phyloP scores from a whole-genome alignment of 2,329 filamentous ascomycete genomes.

The Magnaporthiopsis incrustans region DNA sequence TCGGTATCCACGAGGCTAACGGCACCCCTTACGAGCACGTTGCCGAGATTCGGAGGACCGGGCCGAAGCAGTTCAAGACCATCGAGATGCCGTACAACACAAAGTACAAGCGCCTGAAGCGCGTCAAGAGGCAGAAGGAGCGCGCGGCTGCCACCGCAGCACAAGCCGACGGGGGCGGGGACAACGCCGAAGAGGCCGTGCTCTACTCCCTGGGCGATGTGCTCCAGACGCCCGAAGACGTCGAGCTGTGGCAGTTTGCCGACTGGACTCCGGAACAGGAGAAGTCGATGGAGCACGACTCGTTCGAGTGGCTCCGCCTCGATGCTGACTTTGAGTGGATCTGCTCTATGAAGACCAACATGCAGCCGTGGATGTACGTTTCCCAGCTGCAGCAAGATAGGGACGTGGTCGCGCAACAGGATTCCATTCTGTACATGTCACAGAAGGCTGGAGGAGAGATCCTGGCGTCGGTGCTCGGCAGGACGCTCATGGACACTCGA shows the following conservation, averaged over 20 bases:
- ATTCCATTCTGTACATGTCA: slow-evolving; percentile 68
- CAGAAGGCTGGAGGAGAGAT: slow-evolving; percentile 63
- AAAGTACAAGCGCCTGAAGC: slow-evolving; percentile 95
- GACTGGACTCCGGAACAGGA: slow-evolving; percentile 91
- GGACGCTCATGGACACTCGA: slow-evolving; percentile 82
- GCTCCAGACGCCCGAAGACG: slow-evolving; percentile 73
- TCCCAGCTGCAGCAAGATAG: slow-evolving; percentile 95
- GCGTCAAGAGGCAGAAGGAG: slow-evolving; percentile 76
- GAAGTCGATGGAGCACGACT: slow-evolving; percentile 86
- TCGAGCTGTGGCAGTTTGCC: slow-evolving; percentile 71
- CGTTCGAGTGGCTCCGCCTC: slow-evolving; percentile 97
- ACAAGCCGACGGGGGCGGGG: slow-evolving; percentile 49
- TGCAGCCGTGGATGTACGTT: slow-evolving; percentile 95
- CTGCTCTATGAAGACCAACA: slow-evolving; percentile 69
- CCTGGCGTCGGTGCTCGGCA: slow-evolving; percentile 78
- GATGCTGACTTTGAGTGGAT: slow-evolving; percentile 99
- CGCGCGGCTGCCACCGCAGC: slow-evolving; percentile 52
- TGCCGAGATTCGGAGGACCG: slow-evolving; percentile 65
- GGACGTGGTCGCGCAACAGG: slow-evolving; percentile 83
- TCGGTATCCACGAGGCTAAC: slow-evolving; percentile 95
- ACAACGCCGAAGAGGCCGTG: slow-evolving; percentile 63
- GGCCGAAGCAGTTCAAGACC: slow-evolving; percentile 6
- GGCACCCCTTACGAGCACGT: slow-evolving; percentile 98
- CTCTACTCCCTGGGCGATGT: slow-evolving; percentile 85
- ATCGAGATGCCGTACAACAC: slow-evolving; percentile 93